Evolutionary conservation across 345 rosid species (phyloP).

Genomic region (Brassica carinata): DNA sequence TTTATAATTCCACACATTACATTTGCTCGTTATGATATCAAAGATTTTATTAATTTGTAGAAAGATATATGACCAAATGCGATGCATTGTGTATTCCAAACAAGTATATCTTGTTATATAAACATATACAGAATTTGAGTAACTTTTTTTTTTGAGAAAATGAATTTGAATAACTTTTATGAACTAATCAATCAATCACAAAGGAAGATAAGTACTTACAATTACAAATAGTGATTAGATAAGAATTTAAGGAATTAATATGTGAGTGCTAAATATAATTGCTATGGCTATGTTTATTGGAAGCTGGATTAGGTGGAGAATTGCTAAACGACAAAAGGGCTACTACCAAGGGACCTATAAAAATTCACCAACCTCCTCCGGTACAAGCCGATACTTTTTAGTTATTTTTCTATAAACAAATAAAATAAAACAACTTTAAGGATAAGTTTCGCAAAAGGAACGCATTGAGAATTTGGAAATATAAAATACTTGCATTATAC

Average conservation of each 20-base stretch:
- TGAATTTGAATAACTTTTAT: not conserved
- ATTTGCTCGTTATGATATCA: not conserved
- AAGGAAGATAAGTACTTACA: not conserved
- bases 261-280: not conserved
- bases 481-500: not conserved
- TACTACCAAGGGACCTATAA: conserved; percentile 12
- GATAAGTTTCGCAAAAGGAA: conserved; percentile 27
- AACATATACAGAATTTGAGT: not conserved
- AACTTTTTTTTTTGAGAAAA: no score
- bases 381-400: conserved; percentile 30
- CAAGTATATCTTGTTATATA: not conserved
- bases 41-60: not conserved
- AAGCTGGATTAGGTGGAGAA: conserved; percentile 12
- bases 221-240: not conserved
- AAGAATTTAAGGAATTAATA: not conserved
- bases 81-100: conserved; percentile 10
- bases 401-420: not conserved
- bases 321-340: conserved; percentile 24
- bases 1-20: not conserved
- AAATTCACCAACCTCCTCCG: conserved; percentile 29
- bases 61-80: conserved; percentile 12
- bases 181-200: conserved; percentile 6
- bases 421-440: conserved; percentile 5
- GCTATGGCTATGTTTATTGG: conserved; percentile 2
- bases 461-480: not conserved